phyloP scores from a whole-genome alignment of 1,139 yeast species.

The Torulaspora pretoriensis region DNA sequence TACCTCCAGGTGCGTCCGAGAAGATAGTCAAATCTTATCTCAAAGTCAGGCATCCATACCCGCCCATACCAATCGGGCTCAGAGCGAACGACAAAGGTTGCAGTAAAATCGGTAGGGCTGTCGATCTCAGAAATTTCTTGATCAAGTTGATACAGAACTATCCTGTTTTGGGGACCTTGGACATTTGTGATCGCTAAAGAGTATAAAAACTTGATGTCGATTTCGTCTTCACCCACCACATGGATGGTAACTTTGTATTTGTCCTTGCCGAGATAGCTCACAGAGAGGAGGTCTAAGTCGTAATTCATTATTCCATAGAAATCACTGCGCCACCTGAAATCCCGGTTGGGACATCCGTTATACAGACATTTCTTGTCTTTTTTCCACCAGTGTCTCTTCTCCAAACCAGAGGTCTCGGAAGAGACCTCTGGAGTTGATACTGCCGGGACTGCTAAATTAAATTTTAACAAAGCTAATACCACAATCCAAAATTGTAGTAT shows the following conservation, averaged over 20 bases:
- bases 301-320: slow-evolving; percentile 23
- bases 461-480: not conserved
- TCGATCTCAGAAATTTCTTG: slow-evolving; percentile 19
- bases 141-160: slow-evolving; percentile 30
- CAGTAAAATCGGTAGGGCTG: slow-evolving; percentile 33
- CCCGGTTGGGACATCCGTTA: slow-evolving; percentile 26
- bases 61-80: slow-evolving; percentile 9
- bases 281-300: slow-evolving; percentile 19
- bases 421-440: not conserved
- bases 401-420: not conserved
- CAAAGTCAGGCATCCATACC: slow-evolving; percentile 30
- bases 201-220: slow-evolving; percentile 24
- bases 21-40: slow-evolving; percentile 35
- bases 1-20: slow-evolving; percentile 18
- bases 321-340: slow-evolving; percentile 23
- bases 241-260: slow-evolving; percentile 31
- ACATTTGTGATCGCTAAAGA: slow-evolving; percentile 33
- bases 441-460: not conserved
- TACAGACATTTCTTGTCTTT: not conserved
- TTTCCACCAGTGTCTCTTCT: slow-evolving; percentile 1
- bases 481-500: not conserved
- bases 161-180: slow-evolving; percentile 24
- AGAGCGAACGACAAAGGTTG: slow-evolving; percentile 28
- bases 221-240: slow-evolving; percentile 24
- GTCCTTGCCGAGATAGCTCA: slow-evolving; percentile 19